phyloP scores from a whole-genome alignment of 2,329 filamentous ascomycete genomes.

The Alternaria triticina region DNA sequence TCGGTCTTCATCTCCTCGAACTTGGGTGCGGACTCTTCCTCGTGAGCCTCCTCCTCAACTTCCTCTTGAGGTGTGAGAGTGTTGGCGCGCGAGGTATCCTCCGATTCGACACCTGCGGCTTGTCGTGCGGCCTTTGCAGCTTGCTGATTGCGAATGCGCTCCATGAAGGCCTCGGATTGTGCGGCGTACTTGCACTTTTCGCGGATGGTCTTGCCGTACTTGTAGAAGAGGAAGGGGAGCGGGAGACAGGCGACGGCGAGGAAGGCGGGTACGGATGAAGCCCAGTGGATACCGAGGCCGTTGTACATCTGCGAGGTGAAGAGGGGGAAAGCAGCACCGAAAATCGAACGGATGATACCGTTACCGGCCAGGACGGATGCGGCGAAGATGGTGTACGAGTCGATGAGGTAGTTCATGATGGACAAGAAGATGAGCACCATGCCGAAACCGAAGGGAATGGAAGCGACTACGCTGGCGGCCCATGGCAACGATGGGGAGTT shows the following conservation, averaged over 20 bases:
- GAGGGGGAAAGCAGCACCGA: slow-evolving; percentile 79
- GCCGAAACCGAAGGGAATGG: slow-evolving; percentile 63
- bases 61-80: slow-evolving; percentile 30
- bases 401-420: slow-evolving; percentile 52
- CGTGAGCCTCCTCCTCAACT: slow-evolving; percentile 38
- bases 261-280: slow-evolving; percentile 74
- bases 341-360: slow-evolving; percentile 78
- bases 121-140: slow-evolving; percentile 21
- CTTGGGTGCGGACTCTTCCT: slow-evolving; percentile 32
- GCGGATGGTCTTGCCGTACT: slow-evolving; percentile 69
- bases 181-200: slow-evolving; percentile 72
- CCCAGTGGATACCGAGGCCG: slow-evolving; percentile 71
- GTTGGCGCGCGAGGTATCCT: slow-evolving; percentile 34
- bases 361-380: slow-evolving; percentile 78
- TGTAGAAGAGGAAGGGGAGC: slow-evolving; percentile 78
- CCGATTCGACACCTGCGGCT: slow-evolving; percentile 13
- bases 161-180: slow-evolving; percentile 68
- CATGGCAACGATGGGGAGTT: slow-evolving; percentile 61
- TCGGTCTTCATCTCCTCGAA: slow-evolving; percentile 51
- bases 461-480: slow-evolving; percentile 60
- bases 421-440: slow-evolving; percentile 71
- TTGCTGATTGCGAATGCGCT: slow-evolving; percentile 50
- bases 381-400: slow-evolving; percentile 72
- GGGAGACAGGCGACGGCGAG: slow-evolving; percentile 74
- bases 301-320: slow-evolving; percentile 71